phyloP scores from a whole-genome alignment of 148 eudicot species.

The Silene conica region DNA sequence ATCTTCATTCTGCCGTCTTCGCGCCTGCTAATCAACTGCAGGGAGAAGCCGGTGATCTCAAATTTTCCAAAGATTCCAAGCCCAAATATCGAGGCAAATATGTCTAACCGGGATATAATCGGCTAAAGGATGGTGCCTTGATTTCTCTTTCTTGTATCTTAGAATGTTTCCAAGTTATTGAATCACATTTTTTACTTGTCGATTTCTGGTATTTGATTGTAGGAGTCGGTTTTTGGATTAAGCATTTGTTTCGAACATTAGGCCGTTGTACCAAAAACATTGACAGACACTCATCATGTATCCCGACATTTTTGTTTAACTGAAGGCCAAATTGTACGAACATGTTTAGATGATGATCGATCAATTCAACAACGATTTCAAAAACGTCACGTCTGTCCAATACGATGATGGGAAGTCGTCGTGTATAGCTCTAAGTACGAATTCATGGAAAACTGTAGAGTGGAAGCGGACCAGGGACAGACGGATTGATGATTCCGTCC shows the following conservation, averaged over 20 bases:
- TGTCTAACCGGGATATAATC: constrained; percentile 31
- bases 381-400: too few species aligned
- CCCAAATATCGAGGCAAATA: constrained; percentile 87
- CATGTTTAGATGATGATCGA: too few species aligned
- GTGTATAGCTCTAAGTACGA: too few species aligned
- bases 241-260: background rate
- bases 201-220: background rate
- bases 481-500: too few species aligned
- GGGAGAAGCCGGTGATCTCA: constrained; percentile 40
- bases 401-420: background rate
- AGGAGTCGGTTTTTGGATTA: too few species aligned
- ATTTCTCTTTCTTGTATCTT: constrained; percentile 9
- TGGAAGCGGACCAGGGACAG: background rate
- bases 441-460: too few species aligned
- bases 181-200: background rate
- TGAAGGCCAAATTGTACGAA: too few species aligned
- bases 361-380: too few species aligned
- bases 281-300: too few species aligned
- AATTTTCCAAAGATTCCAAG: constrained; percentile 54
- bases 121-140: background rate
- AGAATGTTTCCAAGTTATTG: background rate
- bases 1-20: constrained; percentile 89
- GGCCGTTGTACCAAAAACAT: too few species aligned
- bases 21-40: constrained; percentile 42
- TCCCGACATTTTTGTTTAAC: too few species aligned